A percentile compares a stretch with the other conserved stretches of the same genome.
Conservation (phyloP, 208 protist genomes). For the Spongospora subterranea region DNA sequence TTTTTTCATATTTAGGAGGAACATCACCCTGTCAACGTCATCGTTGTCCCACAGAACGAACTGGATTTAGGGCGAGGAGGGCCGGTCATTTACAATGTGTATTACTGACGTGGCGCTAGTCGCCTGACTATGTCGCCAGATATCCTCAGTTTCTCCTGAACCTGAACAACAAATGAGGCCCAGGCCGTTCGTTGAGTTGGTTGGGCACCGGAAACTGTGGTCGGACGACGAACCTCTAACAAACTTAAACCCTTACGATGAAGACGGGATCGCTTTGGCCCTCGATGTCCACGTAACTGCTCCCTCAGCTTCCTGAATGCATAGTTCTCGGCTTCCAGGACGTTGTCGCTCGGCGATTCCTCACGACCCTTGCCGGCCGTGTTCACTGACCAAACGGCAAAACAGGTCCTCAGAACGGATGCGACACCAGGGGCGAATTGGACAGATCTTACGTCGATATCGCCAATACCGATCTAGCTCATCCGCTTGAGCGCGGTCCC, state of each 20-base stretch:
- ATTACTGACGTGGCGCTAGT: too few species aligned
- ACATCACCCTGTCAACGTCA: too few species aligned
- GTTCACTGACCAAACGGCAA: neutral
- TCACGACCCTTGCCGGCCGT: neutral
- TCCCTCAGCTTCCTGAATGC: neutral
- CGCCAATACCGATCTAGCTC: constrained; percentile 29
- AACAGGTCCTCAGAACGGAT: neutral
- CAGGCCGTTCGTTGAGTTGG: neutral
- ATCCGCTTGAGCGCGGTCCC: neutral
- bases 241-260: neutral
- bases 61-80: too few species aligned
- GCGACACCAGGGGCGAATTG: neutral
- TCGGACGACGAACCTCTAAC: neutral
- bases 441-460: neutral
- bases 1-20: too few species aligned
- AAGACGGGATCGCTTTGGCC: neutral
- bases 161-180: neutral
- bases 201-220: neutral
- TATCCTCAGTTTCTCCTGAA: neutral
- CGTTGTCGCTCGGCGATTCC: neutral
- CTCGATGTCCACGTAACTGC: neutral
- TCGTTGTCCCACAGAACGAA: too few species aligned
- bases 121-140: too few species aligned
- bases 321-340: neutral
- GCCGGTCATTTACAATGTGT: too few species aligned